phyloP scores from a whole-genome alignment of 1,139 yeast species.

The Taphrina betulina region DNA sequence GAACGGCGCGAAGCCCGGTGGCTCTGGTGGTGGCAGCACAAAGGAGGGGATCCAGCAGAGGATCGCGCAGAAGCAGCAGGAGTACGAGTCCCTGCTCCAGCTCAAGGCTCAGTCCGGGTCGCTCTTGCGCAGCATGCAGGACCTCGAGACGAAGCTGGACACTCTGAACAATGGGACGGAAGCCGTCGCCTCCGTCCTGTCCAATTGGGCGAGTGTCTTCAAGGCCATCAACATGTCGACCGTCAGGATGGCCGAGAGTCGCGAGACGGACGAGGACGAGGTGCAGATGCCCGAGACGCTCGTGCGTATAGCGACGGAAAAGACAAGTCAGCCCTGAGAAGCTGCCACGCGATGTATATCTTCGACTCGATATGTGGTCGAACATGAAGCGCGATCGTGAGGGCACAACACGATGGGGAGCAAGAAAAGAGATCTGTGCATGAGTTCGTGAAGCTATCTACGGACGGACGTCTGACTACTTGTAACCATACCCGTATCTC shows the following conservation, averaged over 20 bases:
- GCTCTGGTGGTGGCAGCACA: neutral
- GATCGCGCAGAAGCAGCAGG: slow-evolving; percentile 51
- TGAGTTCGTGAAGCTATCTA: too few species aligned
- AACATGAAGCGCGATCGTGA: too few species aligned
- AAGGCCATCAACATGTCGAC: slow-evolving; percentile 69
- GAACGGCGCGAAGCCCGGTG: slow-evolving; percentile 4
- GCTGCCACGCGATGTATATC: too few species aligned
- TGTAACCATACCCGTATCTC: slow-evolving; percentile 76
- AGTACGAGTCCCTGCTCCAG: slow-evolving; percentile 54
- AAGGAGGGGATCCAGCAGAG: slow-evolving; percentile 26
- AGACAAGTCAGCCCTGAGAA: too few species aligned
- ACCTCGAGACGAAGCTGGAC: slow-evolving; percentile 52
- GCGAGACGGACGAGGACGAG: slow-evolving; percentile 42
- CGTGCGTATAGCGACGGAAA: slow-evolving; percentile 55
- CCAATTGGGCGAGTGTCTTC: slow-evolving; percentile 70
- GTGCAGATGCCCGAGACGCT: slow-evolving; percentile 65
- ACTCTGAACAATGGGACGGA: slow-evolving; percentile 60
- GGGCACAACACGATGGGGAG: too few species aligned
- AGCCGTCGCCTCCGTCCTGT: slow-evolving; percentile 46
- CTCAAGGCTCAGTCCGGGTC: slow-evolving; percentile 53
- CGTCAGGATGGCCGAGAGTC: slow-evolving; percentile 40
- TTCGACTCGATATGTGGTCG: too few species aligned
- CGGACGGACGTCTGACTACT: too few species aligned
- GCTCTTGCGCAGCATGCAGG: slow-evolving; percentile 53
- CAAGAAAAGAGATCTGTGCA: too few species aligned